Base-by-base conservation (phyloP, 2,329 filamentous ascomycete species). In the Helminthosporium solani region DNA sequence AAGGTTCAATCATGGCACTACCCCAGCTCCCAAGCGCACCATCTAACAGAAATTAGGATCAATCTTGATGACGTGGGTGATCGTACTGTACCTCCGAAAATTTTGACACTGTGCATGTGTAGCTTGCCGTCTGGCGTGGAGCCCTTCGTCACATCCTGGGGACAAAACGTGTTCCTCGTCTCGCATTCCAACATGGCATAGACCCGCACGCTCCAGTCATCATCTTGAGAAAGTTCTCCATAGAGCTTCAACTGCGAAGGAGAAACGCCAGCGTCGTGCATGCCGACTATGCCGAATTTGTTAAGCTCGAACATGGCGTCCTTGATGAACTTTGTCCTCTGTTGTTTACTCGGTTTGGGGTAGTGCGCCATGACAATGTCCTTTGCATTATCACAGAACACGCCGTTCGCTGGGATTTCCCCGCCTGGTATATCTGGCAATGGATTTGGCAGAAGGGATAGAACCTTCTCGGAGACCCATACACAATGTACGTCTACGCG, bases 381-480 rank as follows among this genome's bases (percentile, higher is more conserved):
- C 78, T 87, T 86, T 19, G 85, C 84, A 59, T 87, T 87, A 65
- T 88, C 85, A 60, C 85, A 88, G 56, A 88, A 87, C 8, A 88
- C 84, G 33, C 85, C 85, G 57, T 78, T 75, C 0, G 82, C 82
- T 0, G 84, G 84, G 9, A 87, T 78, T 48, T 86, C 82, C 1
- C 85, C 85, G 9, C 84, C 85, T 1, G 83, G 81, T 1, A 84
- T 63, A 7, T 78, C 61, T 33, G 70, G 72, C 1, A 74, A 46
- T 1, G 74, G 71, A 1, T 70, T 56, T 0, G 83, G 79, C 5
- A 88, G 75, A 1, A 87, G 73, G 38, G 77, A 70, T 2, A 88
- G 74, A 2, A 88, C 80, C 15, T 83, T 75, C 20, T 80, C 73
- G 0, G 84, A 87, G 2, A 87, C 83, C 81, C 84, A 86, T 21